These are phyloP conservation scores for Lolium perenne DNA, from an alignment of 176 grass and related monocot species.

Conservation along the genomic window DNA sequence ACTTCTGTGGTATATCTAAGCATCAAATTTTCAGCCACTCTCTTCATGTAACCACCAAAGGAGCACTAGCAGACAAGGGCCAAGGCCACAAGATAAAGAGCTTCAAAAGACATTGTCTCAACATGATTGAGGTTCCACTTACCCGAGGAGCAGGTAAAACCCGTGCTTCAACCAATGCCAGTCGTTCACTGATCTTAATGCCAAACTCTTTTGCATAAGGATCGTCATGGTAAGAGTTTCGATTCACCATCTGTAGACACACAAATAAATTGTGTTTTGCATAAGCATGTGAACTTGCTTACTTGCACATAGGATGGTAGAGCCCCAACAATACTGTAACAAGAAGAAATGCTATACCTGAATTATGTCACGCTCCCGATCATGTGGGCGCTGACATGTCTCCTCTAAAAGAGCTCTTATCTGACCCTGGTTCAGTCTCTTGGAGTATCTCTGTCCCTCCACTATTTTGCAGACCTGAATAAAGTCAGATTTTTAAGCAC, in stretches of 20 bases:
- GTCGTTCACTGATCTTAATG: conserved; percentile 83
- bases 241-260: conserved; percentile 30
- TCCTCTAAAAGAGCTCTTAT: conserved; percentile 82
- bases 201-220: conserved; percentile 66
- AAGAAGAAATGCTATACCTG: too few species aligned
- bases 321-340: not conserved
- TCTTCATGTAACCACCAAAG: too few species aligned
- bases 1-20: conserved; percentile 9
- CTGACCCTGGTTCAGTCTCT: conserved; percentile 79
- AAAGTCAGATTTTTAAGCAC: not conserved
- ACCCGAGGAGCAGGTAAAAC: conserved; percentile 93
- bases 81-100: not conserved
- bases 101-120: conserved; percentile 14
- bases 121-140: conserved; percentile 34
- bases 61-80: not conserved
- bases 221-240: too few species aligned
- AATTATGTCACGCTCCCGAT: conserved; percentile 75
- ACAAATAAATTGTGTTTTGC: conserved; percentile 63
- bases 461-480: conserved; percentile 93
- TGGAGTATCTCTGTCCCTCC: conserved; percentile 86
- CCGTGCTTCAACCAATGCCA: conserved; percentile 84
- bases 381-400: conserved; percentile 79
- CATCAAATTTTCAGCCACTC: not conserved
- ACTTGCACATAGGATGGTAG: not conserved
- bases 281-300: conserved; percentile 19